phyloP scores from a whole-genome alignment of 805 yeast genomes.

The Torulaspora quercuum region DNA sequence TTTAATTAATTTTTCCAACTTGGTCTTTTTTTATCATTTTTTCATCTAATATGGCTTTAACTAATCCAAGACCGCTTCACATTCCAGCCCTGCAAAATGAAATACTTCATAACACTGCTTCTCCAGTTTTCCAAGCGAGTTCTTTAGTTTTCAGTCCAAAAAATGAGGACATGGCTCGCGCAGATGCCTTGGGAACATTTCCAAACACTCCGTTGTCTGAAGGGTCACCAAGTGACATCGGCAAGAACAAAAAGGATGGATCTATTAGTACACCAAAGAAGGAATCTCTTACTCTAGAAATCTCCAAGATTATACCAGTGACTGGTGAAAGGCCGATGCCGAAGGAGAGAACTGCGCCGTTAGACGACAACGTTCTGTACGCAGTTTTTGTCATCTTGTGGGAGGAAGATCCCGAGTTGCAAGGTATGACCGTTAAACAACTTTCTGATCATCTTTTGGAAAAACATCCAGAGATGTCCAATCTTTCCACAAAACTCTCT shows the following conservation, averaged over 20 bases:
- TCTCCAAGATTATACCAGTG: slow-evolving; percentile 75
- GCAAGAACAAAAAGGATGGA: slow-evolving; percentile 17
- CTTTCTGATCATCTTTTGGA: slow-evolving; percentile 72
- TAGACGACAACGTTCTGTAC: slow-evolving; percentile 68
- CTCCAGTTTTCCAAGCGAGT: slow-evolving; percentile 35
- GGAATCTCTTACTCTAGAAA: slow-evolving; percentile 34
- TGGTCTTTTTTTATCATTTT: slow-evolving; percentile 9
- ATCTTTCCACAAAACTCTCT: slow-evolving; percentile 72
- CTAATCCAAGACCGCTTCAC: slow-evolving; percentile 62
- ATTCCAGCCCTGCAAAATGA: slow-evolving; percentile 44
- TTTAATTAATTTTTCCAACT: slow-evolving; percentile 23
- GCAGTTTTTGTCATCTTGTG: slow-evolving; percentile 71
- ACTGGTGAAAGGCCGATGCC: slow-evolving; percentile 76
- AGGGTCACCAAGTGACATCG: slow-evolving; percentile 10
- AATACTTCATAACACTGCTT: slow-evolving; percentile 32
- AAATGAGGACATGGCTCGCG: slow-evolving; percentile 16
- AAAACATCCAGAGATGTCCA: slow-evolving; percentile 81
- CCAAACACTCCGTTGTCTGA: slow-evolving; percentile 23
- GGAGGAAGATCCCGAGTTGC: slow-evolving; percentile 63
- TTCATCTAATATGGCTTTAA: slow-evolving; percentile 51
- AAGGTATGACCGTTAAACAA: slow-evolving; percentile 88
- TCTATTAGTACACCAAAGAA: slow-evolving; percentile 20
- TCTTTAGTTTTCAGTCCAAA: slow-evolving; percentile 23
- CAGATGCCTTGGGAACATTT: slow-evolving; percentile 19
- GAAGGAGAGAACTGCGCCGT: slow-evolving; percentile 48